Conservation (phyloP, 2,329 filamentous ascomycete species). For the Microcera coccophila region DNA sequence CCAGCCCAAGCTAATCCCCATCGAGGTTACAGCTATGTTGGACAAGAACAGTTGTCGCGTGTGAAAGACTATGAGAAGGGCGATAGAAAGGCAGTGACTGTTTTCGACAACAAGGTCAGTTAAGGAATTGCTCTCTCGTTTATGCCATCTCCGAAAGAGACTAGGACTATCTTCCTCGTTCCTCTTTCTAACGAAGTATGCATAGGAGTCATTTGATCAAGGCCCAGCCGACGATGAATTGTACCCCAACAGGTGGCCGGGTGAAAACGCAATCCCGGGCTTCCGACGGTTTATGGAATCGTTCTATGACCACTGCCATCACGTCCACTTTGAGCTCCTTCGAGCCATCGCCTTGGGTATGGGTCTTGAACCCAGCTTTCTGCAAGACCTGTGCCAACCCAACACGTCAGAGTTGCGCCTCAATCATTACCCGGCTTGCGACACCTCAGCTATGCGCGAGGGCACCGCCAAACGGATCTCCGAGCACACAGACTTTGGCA, state of each 20-base stretch:
- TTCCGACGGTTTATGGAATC: conserved; percentile 32
- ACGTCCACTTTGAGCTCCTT: conserved; percentile 69
- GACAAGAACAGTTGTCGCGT: no score
- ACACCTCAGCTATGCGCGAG: conserved; percentile 24
- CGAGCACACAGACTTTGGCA: conserved; percentile 34
- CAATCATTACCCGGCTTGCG: conserved; percentile 46
- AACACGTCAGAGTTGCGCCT: conserved; percentile 57
- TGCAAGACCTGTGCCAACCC: conserved; percentile 58
- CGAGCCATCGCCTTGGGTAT: conserved; percentile 71
- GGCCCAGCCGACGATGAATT: conserved; percentile 26
- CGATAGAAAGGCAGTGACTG: no score
- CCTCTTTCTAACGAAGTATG: no score
- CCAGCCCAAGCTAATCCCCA: no score
- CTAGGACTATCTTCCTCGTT: no score
- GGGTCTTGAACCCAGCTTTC: conserved; percentile 63
- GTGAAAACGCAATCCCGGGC: conserved; percentile 16
- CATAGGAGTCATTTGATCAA: conserved; percentile 40
- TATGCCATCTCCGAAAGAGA: no score
- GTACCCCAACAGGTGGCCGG: conserved; percentile 23
- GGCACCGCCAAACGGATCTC: conserved; percentile 22
- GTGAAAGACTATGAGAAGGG: no score
- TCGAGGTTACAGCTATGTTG: no score
- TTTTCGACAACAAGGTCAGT: no score
- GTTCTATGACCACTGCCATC: conserved; percentile 68
- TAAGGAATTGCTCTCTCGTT: no score